phyloP scores from a whole-genome alignment of 306 rosid genomes.

The Cicer cuneatum region DNA sequence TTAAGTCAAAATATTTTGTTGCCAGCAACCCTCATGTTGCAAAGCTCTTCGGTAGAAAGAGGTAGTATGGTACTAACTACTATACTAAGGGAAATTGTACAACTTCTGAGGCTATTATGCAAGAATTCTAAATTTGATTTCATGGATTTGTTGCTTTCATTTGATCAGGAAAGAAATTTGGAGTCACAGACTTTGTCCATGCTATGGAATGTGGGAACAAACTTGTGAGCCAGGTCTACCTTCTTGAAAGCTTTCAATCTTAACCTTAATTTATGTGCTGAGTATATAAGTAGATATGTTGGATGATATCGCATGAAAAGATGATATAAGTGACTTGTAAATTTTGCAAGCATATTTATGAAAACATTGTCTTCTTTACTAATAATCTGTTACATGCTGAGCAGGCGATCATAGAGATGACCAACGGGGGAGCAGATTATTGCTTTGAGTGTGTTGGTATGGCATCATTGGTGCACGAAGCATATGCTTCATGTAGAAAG shows the following conservation, averaged over 20 bases:
- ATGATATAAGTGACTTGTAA: neutral
- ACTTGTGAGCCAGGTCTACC: conserved; percentile 70
- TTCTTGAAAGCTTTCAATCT: conserved; percentile 5
- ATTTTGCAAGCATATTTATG: neutral
- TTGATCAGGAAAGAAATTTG: conserved; percentile 73
- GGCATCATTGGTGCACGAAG: conserved; percentile 75
- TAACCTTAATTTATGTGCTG: neutral
- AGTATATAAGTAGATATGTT: neutral
- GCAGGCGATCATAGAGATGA: conserved; percentile 65
- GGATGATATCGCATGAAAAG: neutral
- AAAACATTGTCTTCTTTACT: neutral
- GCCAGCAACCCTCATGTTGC: neutral
- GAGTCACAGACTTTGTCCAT: conserved; percentile 71
- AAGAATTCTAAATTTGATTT: conserved; percentile 7
- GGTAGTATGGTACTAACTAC: neutral
- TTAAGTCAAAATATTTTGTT: neutral
- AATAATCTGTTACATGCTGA: neutral
- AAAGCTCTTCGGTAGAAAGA: neutral
- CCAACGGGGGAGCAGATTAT: conserved; percentile 79
- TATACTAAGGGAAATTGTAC: neutral
- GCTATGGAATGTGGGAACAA: conserved; percentile 54
- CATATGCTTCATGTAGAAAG: conserved; percentile 76
- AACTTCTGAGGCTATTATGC: neutral
- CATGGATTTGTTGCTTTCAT: neutral
- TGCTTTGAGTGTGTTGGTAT: conserved; percentile 86